Conservation (phyloP, 768 basidiomycete genomes). For the Leccinum boreale region DNA sequence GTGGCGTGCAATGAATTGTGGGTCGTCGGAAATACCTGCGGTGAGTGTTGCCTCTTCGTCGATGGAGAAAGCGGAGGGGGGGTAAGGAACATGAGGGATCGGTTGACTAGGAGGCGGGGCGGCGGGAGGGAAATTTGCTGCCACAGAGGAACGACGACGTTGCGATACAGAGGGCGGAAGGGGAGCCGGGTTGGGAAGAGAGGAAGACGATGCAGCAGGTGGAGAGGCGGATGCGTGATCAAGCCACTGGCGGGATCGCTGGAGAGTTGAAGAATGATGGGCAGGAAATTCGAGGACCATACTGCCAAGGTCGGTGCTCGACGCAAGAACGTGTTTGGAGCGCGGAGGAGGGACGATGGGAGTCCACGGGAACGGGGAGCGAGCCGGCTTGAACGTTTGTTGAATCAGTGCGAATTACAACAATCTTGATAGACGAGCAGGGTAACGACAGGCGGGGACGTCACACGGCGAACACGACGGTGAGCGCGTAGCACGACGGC, state of each 20-base stretch:
- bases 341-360: not conserved
- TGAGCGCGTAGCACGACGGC: slow-evolving; percentile 12
- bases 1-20: slow-evolving; percentile 27
- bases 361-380: slow-evolving; percentile 4
- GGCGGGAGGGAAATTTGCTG: slow-evolving; percentile 59
- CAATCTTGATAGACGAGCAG: slow-evolving; percentile 6
- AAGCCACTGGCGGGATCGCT: slow-evolving; percentile 35
- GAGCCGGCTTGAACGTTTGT: slow-evolving; percentile 6
- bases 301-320: slow-evolving; percentile 2
- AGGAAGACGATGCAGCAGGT: slow-evolving; percentile 33
- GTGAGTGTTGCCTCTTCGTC: slow-evolving; percentile 21
- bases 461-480: slow-evolving; percentile 8
- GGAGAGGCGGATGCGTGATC: slow-evolving; percentile 20
- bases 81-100: slow-evolving; percentile 62
- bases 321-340: not conserved
- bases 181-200: slow-evolving; percentile 31
- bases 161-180: slow-evolving; percentile 30
- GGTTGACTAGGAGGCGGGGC: slow-evolving; percentile 72
- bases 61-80: slow-evolving; percentile 17
- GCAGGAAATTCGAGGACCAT: slow-evolving; percentile 32
- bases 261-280: slow-evolving; percentile 26
- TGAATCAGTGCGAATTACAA: slow-evolving; percentile 16
- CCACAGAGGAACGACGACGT: slow-evolving; percentile 72
- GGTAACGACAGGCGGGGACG: not conserved
- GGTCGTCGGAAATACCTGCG: slow-evolving; percentile 27